Percentiles rank a stretch among this genome's conserved stretches.
Conservation (phyloP, 2,329 filamentous ascomycete species). For the Trichoderma atroviride region DNA sequence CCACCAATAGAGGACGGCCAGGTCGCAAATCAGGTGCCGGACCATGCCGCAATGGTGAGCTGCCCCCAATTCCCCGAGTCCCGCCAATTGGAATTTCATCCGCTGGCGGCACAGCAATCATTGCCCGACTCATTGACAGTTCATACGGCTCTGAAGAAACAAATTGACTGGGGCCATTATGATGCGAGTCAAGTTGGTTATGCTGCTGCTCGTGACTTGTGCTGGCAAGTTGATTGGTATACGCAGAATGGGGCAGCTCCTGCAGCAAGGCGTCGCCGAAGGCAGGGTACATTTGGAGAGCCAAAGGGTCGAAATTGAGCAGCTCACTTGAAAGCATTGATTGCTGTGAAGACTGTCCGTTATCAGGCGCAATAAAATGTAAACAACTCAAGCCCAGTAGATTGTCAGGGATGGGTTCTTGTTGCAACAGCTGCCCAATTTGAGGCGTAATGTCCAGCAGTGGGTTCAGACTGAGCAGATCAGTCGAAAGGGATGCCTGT, state of each 20-base stretch:
- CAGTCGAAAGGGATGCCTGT: not conserved
- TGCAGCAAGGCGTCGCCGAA: not conserved
- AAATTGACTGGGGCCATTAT: not conserved
- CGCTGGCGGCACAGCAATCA: not conserved
- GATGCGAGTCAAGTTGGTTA: not conserved
- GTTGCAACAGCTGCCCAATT: not conserved
- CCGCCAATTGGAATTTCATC: not conserved
- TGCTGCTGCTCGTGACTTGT: not conserved
- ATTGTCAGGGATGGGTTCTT: not conserved
- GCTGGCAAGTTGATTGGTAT: not conserved
- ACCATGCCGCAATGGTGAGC: not conserved
- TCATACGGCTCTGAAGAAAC: conserved; percentile 7
- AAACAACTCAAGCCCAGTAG: not conserved
- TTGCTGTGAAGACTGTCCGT: not conserved
- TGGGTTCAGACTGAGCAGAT: not conserved
- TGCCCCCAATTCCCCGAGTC: not conserved
- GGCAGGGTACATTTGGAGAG: conserved; percentile 14
- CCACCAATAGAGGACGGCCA: conserved; percentile 3
- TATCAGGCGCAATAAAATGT: not conserved
- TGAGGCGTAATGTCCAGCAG: not conserved
- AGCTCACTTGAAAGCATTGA: not conserved
- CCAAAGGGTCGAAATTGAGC: not conserved
- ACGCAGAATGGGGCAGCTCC: not conserved
- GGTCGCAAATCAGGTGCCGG: not conserved
- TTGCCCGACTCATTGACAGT: not conserved